Conservation (phyloP, 1,139 yeast genomes). For the Insectozyma bohioensis region DNA sequence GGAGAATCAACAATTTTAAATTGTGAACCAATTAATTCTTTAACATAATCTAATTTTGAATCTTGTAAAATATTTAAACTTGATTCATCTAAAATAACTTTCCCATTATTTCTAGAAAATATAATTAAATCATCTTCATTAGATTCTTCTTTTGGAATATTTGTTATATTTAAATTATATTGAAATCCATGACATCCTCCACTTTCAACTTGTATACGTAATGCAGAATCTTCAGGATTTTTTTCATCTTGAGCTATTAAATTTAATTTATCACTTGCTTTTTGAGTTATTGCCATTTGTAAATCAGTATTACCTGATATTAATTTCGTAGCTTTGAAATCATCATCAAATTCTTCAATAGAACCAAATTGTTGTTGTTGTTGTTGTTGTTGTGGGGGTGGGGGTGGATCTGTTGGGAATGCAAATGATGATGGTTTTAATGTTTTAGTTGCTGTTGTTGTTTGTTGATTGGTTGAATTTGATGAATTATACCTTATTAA, state of each 20-base stretch:
- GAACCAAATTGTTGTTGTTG: neutral
- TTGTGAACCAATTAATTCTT: conserved; percentile 92
- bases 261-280: conserved; percentile 52
- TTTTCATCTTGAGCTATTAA: conserved; percentile 59
- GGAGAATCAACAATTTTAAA: conserved; percentile 92
- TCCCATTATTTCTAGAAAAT: conserved; percentile 64
- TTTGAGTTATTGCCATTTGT: conserved; percentile 38
- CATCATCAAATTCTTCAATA: conserved; percentile 22
- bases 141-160: conserved; percentile 42
- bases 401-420: conserved; percentile 9
- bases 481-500: conserved; percentile 7
- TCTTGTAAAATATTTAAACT: conserved; percentile 83
- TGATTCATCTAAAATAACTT: conserved; percentile 74
- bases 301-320: conserved; percentile 37
- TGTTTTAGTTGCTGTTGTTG: conserved; percentile 16
- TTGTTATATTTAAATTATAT: conserved; percentile 68
- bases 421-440: conserved; percentile 30
- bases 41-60: conserved; percentile 83
- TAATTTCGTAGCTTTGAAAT: conserved; percentile 30
- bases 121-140: conserved; percentile 45
- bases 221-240: conserved; percentile 62
- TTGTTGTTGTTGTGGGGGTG: conserved; percentile 18
- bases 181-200: conserved; percentile 99
- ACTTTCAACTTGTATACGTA: conserved; percentile 83
- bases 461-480: conserved; percentile 1